phyloP scores from a whole-genome alignment of 1,139 yeast species.

The Zygoascus sp. region DNA sequence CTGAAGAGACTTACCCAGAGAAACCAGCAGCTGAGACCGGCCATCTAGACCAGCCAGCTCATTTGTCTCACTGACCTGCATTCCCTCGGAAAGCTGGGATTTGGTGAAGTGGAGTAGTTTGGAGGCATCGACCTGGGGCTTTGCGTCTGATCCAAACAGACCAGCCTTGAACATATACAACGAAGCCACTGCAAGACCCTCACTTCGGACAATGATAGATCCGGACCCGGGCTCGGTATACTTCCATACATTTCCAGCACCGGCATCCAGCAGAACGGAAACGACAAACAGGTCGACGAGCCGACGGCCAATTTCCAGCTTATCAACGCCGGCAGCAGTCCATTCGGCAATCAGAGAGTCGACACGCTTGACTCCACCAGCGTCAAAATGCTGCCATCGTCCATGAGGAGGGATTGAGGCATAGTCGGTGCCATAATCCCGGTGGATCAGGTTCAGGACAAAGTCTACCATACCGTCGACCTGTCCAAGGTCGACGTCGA shows the following conservation, averaged over 20 bases:
- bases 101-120: conserved; percentile 36
- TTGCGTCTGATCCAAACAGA: conserved; percentile 37
- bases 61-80: conserved; percentile 45
- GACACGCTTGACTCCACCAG: conserved; percentile 43
- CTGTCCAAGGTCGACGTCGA: conserved; percentile 42
- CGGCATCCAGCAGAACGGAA: conserved; percentile 58
- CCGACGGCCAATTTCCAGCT: conserved; percentile 45
- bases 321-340: conserved; percentile 33
- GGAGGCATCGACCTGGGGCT: conserved; percentile 43
- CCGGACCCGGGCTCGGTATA: conserved; percentile 37
- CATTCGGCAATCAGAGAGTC: conserved; percentile 39
- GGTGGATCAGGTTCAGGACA: conserved; percentile 39
- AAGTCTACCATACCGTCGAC: conserved; percentile 42
- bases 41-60: conserved; percentile 52
- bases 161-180: conserved; percentile 51
- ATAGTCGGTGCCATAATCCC: conserved; percentile 41
- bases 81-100: conserved; percentile 33
- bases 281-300: conserved; percentile 52
- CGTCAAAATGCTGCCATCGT: conserved; percentile 58
- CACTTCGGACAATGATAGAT: conserved; percentile 43
- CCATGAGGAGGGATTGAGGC: conserved; percentile 55
- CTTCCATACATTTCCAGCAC: conserved; percentile 55
- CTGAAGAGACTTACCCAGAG: conserved; percentile 44
- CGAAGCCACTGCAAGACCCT: conserved; percentile 58
- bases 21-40: conserved; percentile 42